These are phyloP conservation scores for Sphaerulina vaccinii DNA, from an alignment of 2,329 filamentous ascomycete genomes.

Conservation along the genomic window DNA sequence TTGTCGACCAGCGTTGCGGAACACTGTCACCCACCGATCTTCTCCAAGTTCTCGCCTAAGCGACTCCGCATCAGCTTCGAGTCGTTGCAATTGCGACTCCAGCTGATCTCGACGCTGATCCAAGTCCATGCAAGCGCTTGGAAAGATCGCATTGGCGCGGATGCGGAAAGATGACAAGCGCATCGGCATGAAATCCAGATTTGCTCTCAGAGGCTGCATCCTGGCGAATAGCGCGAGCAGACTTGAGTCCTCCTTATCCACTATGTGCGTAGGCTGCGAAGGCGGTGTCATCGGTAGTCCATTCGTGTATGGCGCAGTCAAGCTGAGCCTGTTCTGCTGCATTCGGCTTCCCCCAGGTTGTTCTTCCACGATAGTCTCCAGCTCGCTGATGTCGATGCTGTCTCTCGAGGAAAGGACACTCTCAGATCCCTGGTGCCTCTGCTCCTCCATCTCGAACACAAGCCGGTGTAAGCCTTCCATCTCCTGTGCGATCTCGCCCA, in stretches of 20 bases:
- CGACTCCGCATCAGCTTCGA: slow-evolving; percentile 87
- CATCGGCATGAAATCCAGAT: slow-evolving; percentile 95
- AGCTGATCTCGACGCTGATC: slow-evolving; percentile 71
- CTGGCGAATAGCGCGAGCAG: slow-evolving; percentile 87
- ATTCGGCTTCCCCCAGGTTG: slow-evolving; percentile 57
- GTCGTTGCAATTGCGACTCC: slow-evolving; percentile 81
- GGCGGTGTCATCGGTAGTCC: slow-evolving; percentile 55
- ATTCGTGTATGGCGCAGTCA: slow-evolving; percentile 56
- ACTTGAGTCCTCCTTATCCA: slow-evolving; percentile 76
- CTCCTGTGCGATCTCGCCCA: slow-evolving; percentile 90
- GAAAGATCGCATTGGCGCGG: slow-evolving; percentile 75
- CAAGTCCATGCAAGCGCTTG: slow-evolving; percentile 86
- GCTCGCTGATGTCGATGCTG: slow-evolving; percentile 75
- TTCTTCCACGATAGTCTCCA: slow-evolving; percentile 92
- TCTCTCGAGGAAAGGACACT: slow-evolving; percentile 55
- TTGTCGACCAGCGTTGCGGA: slow-evolving; percentile 86
- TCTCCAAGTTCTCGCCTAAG: slow-evolving; percentile 87
- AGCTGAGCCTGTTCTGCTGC: slow-evolving; percentile 63
- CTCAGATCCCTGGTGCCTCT: slow-evolving; percentile 76
- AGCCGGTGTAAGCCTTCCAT: slow-evolving; percentile 75
- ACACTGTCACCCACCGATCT: slow-evolving; percentile 93
- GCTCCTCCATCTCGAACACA: slow-evolving; percentile 98
- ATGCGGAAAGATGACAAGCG: slow-evolving; percentile 80
- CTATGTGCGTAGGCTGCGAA: slow-evolving; percentile 38
- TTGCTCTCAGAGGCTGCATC: slow-evolving; percentile 91